Percentiles rank a stretch among this genome's conserved stretches.
Evolutionary conservation across 108 stramenopile species (phyloP).

Genomic region (Aurantiochytrium sp.): DNA sequence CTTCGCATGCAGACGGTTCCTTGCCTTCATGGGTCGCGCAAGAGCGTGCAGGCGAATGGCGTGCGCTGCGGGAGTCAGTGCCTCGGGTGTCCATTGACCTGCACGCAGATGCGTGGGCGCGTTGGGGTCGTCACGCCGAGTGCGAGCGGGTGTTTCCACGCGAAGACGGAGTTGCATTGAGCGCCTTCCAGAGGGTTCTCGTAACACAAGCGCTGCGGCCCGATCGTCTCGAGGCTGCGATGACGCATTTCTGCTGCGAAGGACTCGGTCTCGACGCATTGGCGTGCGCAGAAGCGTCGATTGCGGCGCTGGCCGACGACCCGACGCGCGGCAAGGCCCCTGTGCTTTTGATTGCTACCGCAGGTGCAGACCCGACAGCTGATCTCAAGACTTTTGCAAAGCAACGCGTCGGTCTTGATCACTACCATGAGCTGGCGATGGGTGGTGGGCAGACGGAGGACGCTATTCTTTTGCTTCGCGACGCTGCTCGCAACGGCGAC

Average conservation of each 20-base stretch:
- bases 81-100: conserved; percentile 27
- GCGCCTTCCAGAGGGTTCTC: conserved; percentile 44
- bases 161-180: conserved; percentile 1
- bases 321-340: neutral
- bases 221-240: conserved; percentile 44
- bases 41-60: conserved; percentile 35
- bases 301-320: conserved; percentile 22
- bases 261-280: conserved; percentile 24
- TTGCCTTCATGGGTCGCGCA: conserved; percentile 39
- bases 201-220: conserved; percentile 47
- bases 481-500: conserved; percentile 29
- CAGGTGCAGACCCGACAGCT: conserved; percentile 53
- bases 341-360: conserved; percentile 45
- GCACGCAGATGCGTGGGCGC: conserved; percentile 34
- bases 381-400: conserved; percentile 47
- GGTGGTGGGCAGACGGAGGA: conserved; percentile 55
- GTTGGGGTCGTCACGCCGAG: conserved; percentile 38
- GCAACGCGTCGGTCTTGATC: conserved; percentile 7
- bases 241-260: conserved; percentile 38
- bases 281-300: conserved; percentile 13
- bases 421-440: conserved; percentile 52
- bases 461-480: conserved; percentile 38
- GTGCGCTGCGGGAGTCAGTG: conserved; percentile 29
- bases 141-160: conserved; percentile 49
- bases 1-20: neutral